Conservation (phyloP, 169 alveolate species). For the Plasmodium knowlesi region DNA sequence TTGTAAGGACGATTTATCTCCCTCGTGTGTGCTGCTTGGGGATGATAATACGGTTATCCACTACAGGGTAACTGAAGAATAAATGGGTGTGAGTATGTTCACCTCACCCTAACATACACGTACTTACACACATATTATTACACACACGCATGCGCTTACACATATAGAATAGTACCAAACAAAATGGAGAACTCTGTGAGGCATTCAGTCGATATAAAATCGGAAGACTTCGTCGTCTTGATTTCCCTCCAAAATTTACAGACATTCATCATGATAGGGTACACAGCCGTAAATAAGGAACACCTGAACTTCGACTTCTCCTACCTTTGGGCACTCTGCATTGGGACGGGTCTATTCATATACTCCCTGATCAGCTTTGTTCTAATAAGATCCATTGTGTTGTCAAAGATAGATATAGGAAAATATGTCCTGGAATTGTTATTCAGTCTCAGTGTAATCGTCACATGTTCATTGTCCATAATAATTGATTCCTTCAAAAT, state of each 20-base stretch:
- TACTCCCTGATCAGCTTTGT: slow-evolving; percentile 75
- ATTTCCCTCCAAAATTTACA: slow-evolving; percentile 76
- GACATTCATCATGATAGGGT: slow-evolving; percentile 78
- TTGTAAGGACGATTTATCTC: neutral
- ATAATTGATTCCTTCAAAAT: slow-evolving; percentile 71
- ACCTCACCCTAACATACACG: too few relatives aligned
- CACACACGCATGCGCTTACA: too few relatives aligned
- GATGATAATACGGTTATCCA: neutral
- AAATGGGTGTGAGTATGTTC: too few relatives aligned
- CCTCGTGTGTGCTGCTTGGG: neutral
- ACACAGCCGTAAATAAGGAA: slow-evolving; percentile 52
- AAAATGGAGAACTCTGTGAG: slow-evolving; percentile 48
- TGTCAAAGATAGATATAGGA: slow-evolving; percentile 74
- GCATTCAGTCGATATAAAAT: slow-evolving; percentile 75
- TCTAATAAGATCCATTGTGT: slow-evolving; percentile 75
- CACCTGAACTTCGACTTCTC: slow-evolving; percentile 26
- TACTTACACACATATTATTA: too few relatives aligned
- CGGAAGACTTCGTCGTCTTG: slow-evolving; percentile 80
- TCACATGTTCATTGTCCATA: slow-evolving; percentile 61
- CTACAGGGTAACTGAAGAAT: neutral
- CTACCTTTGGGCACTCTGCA: slow-evolving; percentile 68
- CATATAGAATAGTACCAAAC: too few relatives aligned
- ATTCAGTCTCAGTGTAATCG: slow-evolving; percentile 66
- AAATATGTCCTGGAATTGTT: slow-evolving; percentile 74
- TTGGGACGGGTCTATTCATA: slow-evolving; percentile 74